Percentiles rank a stretch among this genome's conserved stretches.
Evolutionary conservation across 306 rosid genomes (phyloP).

Genomic region (Elaeagnus macrophylla): DNA sequence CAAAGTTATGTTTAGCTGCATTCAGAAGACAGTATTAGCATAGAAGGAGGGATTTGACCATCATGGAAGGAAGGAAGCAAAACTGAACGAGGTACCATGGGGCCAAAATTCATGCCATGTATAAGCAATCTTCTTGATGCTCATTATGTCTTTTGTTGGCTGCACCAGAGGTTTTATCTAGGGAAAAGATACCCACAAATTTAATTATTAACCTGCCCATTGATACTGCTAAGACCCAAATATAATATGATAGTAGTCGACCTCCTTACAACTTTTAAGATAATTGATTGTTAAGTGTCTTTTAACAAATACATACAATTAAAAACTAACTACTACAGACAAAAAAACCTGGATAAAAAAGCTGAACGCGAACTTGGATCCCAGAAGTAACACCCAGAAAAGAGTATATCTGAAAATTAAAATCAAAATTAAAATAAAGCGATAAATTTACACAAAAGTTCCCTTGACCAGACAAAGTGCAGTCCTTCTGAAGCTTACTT

Average conservation of each 20-base stretch:
- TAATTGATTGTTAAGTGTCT: background rate
- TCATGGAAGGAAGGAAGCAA: slow-evolving; percentile 17
- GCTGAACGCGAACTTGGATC: slow-evolving; percentile 69
- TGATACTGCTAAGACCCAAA: background rate
- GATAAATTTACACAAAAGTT: slow-evolving; percentile 16
- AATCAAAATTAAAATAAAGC: slow-evolving; percentile 14
- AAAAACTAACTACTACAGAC: slow-evolving; percentile 9
- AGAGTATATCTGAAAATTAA: slow-evolving; percentile 69
- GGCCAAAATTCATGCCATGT: slow-evolving; percentile 96
- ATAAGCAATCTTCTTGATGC: slow-evolving; percentile 49
- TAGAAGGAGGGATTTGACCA: slow-evolving; percentile 13
- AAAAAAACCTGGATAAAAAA: slow-evolving; percentile 65
- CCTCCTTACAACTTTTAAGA: too few species aligned
- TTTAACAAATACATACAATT: slow-evolving; percentile 2
- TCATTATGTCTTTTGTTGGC: slow-evolving; percentile 89
- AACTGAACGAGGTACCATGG: slow-evolving; percentile 34
- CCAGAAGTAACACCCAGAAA: slow-evolving; percentile 84
- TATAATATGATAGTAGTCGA: too few species aligned
- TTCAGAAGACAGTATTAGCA: slow-evolving; percentile 20
- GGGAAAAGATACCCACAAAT: slow-evolving; percentile 12
- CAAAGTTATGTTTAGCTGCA: slow-evolving; percentile 66
- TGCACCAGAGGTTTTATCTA: slow-evolving; percentile 82
- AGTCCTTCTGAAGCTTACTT: slow-evolving; percentile 55
- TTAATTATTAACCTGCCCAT: slow-evolving; percentile 8
- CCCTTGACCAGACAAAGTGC: background rate